A percentile compares a stretch with the other conserved stretches of the same genome.
These are phyloP conservation scores for Trypanosoma brucei DNA, from an alignment of 208 protist genomes.

Conservation along the genomic window DNA sequence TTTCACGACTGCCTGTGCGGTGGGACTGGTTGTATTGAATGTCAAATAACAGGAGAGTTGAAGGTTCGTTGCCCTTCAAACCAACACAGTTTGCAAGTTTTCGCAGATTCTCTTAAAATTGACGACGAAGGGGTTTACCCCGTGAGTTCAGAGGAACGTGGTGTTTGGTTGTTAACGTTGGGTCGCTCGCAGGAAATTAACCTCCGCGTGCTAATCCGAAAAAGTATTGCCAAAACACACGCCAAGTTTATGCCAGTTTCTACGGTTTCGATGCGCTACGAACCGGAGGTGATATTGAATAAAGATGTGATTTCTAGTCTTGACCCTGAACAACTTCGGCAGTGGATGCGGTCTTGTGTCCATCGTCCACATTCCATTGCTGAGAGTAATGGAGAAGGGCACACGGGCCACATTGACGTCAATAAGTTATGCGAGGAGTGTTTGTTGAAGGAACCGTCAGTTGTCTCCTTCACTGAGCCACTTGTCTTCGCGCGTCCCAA, in stretches of 20 bases:
- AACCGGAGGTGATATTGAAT: slow-evolving; percentile 92
- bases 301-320: slow-evolving; percentile 70
- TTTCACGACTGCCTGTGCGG: slow-evolving; percentile 81
- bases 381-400: slow-evolving; percentile 50
- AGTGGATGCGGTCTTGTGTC: slow-evolving; percentile 89
- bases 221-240: slow-evolving; percentile 98
- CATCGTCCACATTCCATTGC: slow-evolving; percentile 84
- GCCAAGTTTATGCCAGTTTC: slow-evolving; percentile 97
- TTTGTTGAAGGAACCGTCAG: slow-evolving; percentile 63
- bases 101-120: slow-evolving; percentile 75
- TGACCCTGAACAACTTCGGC: slow-evolving; percentile 47
- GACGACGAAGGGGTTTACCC: slow-evolving; percentile 76
- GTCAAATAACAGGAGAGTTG: slow-evolving; percentile 83
- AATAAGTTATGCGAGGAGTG: slow-evolving; percentile 95
- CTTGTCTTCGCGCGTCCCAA: slow-evolving; percentile 85
- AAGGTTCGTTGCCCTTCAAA: slow-evolving; percentile 70
- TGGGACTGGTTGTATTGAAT: slow-evolving; percentile 72
- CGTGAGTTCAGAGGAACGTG: slow-evolving; percentile 74
- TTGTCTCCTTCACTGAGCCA: slow-evolving; percentile 70
- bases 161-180: slow-evolving; percentile 86
- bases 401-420: slow-evolving; percentile 52
- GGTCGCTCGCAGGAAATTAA: slow-evolving; percentile 81
- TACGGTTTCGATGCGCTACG: slow-evolving; percentile 92
- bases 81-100: slow-evolving; percentile 77
- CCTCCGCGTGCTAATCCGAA: slow-evolving; percentile 77